phyloP scores from a whole-genome alignment of 352 stramenopile genomes.

The Phytopythium aichiense region DNA sequence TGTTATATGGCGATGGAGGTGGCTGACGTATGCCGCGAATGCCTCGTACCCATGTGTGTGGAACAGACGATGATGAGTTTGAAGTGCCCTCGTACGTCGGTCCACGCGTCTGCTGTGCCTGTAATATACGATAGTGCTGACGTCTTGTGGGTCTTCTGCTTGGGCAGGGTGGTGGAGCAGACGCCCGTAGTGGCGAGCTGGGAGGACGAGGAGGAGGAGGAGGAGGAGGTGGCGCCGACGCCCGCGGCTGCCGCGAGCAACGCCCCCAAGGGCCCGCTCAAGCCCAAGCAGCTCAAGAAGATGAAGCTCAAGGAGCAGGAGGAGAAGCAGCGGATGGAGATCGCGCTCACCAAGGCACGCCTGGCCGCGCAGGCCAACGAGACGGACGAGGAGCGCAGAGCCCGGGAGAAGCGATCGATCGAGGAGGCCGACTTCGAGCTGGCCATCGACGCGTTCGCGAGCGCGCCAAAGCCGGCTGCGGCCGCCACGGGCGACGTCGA shows the following conservation, averaged over 20 bases:
- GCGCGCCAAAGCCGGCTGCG: slow-evolving; percentile 31
- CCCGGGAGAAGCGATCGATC: slow-evolving; percentile 53
- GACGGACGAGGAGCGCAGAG: slow-evolving; percentile 54
- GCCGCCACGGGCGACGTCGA: slow-evolving; percentile 34
- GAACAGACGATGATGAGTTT: slow-evolving; percentile 78
- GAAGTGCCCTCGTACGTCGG: slow-evolving; percentile 55
- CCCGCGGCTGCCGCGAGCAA: slow-evolving; percentile 18
- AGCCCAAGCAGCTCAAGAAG: slow-evolving; percentile 87
- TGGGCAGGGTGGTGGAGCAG: slow-evolving; percentile 29
- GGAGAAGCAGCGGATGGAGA: slow-evolving; percentile 75
- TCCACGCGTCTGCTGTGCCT: background rate
- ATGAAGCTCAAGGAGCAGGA: slow-evolving; percentile 84
- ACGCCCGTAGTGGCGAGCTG: slow-evolving; percentile 50
- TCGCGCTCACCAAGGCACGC: slow-evolving; percentile 69
- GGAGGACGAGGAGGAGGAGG: slow-evolving; percentile 78
- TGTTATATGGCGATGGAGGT: background rate
- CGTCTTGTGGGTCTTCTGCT: background rate
- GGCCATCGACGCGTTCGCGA: slow-evolving; percentile 70
- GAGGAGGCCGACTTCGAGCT: slow-evolving; percentile 76
- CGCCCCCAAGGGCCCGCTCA: slow-evolving; percentile 50
- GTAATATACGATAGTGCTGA: background rate
- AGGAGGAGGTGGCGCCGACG: slow-evolving; percentile 35
- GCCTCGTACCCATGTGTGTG: background rate
- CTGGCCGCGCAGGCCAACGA: slow-evolving; percentile 67
- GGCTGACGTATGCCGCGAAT: background rate